Base-by-base conservation (phyloP, 352 stramenopile species). In the Globisporangium yorkense region DNA sequence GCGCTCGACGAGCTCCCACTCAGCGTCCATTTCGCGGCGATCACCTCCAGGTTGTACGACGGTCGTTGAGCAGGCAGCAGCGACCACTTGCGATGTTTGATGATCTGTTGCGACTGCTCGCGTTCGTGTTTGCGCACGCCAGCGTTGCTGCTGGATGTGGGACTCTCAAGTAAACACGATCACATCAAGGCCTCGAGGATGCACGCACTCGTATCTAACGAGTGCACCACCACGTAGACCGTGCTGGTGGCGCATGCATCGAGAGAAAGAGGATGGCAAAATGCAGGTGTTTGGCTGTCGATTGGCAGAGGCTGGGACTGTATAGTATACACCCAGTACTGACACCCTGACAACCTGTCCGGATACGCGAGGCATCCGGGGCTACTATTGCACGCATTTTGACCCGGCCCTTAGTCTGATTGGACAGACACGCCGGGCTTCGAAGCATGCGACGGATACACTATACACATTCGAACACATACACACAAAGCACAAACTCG, bases 381-480 rank as follows among this genome's bases (percentile, higher is more conserved):
- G 9, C 43, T 48, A 27, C 21, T 94, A 82, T 94, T 67, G 84
- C 84, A 94, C 71, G 71, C 74, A 77, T 69, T 69, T 94, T 94
- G 84, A 94, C 82, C 84, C 82, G 69, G 80, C 86, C 84, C 82
- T 89, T 94, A 94, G 83, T 86, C 84, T 88, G 90, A 94, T 92
- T 50, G 77, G 10, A 92, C 63, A 89, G 84, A 91, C 83, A 94
- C 84, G 86, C 62, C 68, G 70, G 78, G 77, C 84, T 94, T 94
- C 84, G 84, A 94, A 92, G 77, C 70, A 76, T 94, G 84, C 83
- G 62, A 73, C 6, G 33, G 31, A 57, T 24, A 45, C 16, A 10
- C 31, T 51, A 54, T 51, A 20, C 46, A 70, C 16, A 63, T 33
- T 13, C 45, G 21, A 9, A n/a, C 50, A 50, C 20, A 18, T 15